Evolutionary conservation across 2,329 filamentous ascomycete species (phyloP).

Genomic region (Penicillium sp.): DNA sequence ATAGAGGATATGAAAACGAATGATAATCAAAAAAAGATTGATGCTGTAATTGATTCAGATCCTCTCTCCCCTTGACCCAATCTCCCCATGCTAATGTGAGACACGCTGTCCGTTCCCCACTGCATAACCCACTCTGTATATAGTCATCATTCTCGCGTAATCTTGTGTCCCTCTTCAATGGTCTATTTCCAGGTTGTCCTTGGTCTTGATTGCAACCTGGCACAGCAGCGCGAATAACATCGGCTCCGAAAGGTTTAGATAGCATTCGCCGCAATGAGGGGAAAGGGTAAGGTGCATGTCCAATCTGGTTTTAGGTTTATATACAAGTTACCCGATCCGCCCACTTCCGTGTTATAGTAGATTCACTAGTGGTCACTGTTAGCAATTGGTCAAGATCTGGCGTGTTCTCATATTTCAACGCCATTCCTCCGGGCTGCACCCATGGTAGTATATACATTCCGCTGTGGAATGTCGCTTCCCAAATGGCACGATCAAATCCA

Average conservation of each 20-base stretch:
- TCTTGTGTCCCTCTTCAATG: background rate
- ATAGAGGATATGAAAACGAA: background rate
- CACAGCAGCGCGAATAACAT: conserved; percentile 14
- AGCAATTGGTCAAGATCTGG: background rate
- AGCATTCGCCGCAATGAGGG: conserved; percentile 3
- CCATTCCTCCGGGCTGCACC: background rate
- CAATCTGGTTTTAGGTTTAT: background rate
- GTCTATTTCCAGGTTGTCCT: background rate
- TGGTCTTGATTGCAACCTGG: conserved; percentile 14
- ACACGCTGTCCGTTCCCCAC: conserved; percentile 14
- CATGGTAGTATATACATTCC: background rate
- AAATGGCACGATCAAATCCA: background rate
- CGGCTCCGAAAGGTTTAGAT: conserved; percentile 8
- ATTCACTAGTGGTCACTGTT: no score
- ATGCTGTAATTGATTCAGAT: conserved; percentile 11
- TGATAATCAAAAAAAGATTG: background rate
- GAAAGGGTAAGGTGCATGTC: background rate
- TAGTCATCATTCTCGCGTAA: conserved; percentile 21
- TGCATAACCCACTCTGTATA: conserved; percentile 6
- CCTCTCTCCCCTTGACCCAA: conserved; percentile 1
- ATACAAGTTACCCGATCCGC: conserved; percentile 18
- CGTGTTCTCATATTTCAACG: background rate
- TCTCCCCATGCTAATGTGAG: conserved; percentile 12
- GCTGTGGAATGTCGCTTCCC: background rate
- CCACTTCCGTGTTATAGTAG: conserved; percentile 1